Percentiles rank a stretch among this genome's conserved stretches.
These are phyloP conservation scores for Porcisia hertigi DNA, from an alignment of 208 protist species.

Conservation along the genomic window DNA sequence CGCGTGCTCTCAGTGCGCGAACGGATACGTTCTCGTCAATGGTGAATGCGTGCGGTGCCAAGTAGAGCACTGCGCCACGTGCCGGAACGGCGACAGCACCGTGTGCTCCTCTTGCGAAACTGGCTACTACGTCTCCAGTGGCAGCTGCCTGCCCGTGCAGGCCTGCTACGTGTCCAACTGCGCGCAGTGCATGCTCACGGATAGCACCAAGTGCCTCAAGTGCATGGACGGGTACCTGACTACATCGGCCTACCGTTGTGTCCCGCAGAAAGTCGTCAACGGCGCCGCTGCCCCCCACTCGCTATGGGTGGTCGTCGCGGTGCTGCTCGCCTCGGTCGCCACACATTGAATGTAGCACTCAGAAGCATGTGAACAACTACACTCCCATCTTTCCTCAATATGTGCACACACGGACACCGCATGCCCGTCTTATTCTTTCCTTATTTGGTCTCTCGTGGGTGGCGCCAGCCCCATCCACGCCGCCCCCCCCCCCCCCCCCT, in stretches of 20 bases:
- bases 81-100: conserved; percentile 3
- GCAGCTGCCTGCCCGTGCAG: not conserved
- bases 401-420: conserved; percentile 3
- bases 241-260: conserved; percentile 3
- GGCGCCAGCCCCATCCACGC: not conserved
- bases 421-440: not conserved
- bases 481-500: not conserved
- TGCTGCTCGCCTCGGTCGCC: conserved; percentile 2
- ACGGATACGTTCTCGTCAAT: conserved; percentile 20
- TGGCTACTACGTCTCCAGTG: conserved; percentile 13
- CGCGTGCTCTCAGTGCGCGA: conserved; percentile 8
- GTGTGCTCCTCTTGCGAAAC: not conserved
- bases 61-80: conserved; percentile 15
- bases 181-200: conserved; percentile 10
- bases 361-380: not conserved
- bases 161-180: conserved; percentile 15
- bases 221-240: conserved; percentile 7
- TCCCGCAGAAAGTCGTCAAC: not conserved
- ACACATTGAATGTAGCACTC: not conserved
- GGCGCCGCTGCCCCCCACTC: not conserved
- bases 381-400: not conserved
- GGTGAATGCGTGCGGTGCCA: conserved; percentile 4
- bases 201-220: conserved; percentile 13
- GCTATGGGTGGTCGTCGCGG: not conserved
- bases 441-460: not conserved